These are phyloP conservation scores for Fraxinus cuspidata DNA, from an alignment of 257 asterid genomes.

Conservation along the genomic window DNA sequence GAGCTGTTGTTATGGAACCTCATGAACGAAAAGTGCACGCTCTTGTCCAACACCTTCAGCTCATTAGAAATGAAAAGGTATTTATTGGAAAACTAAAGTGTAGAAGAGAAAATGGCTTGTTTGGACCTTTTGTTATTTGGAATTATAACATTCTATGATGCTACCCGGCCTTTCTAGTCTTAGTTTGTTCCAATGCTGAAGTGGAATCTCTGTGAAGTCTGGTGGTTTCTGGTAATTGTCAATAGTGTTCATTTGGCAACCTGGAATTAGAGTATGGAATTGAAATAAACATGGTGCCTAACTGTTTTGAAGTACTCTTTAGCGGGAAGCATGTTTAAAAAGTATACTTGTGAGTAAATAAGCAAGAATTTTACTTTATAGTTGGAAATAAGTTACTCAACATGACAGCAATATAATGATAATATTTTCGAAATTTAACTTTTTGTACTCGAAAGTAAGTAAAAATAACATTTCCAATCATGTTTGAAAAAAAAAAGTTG, in stretches of 20 bases:
- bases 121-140: neutral
- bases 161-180: no score
- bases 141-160: no score
- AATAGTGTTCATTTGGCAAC: neutral
- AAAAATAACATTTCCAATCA: no score
- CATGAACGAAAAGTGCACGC: constrained; percentile 62
- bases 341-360: neutral
- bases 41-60: constrained; percentile 71
- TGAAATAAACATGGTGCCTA: neutral
- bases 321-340: neutral
- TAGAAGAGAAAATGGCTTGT: neutral
- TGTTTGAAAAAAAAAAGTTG: neutral
- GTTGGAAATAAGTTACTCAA: no score
- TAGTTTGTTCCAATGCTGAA: neutral
- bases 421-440: neutral
- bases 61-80: constrained; percentile 71
- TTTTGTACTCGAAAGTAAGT: neutral
- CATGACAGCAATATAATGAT: neutral
- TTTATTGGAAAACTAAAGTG: neutral
- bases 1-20: constrained; percentile 92
- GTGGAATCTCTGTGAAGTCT: neutral
- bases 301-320: neutral
- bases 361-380: neutral
- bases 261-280: neutral
- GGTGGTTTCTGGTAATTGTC: neutral